Evolutionary conservation across 345 rosid genomes (phyloP).

Genomic region (Populus davidiana): DNA sequence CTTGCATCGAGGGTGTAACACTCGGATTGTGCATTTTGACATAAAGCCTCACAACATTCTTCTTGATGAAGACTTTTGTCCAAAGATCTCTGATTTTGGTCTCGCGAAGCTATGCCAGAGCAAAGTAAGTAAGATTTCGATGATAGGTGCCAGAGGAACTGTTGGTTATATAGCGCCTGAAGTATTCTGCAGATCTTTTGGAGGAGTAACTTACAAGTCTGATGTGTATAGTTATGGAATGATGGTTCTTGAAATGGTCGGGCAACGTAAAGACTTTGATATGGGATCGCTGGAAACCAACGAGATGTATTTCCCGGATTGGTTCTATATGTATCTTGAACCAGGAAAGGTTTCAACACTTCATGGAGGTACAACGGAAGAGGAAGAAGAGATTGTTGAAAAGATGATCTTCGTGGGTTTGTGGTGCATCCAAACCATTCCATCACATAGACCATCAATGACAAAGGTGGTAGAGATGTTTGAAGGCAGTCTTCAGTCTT

Average conservation of each 20-base stretch:
- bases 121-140: not conserved
- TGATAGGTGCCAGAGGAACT: not conserved
- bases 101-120: constrained; percentile 12
- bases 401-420: constrained; percentile 37
- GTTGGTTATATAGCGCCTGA: not conserved
- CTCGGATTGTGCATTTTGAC: constrained; percentile 14
- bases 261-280: not conserved
- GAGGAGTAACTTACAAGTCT: constrained; percentile 20
- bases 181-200: constrained; percentile 11
- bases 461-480: constrained; percentile 16
- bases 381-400: constrained; percentile 17
- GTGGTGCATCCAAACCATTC: constrained; percentile 50
- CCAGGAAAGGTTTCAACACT: not conserved
- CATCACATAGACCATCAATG: constrained; percentile 46
- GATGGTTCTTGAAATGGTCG: constrained; percentile 31
- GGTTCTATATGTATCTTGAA: constrained; percentile 17
- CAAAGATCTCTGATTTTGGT: constrained; percentile 11
- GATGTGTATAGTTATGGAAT: constrained; percentile 35
- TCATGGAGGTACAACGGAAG: not conserved
- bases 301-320: constrained; percentile 16
- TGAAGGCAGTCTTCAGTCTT: constrained; percentile 13
- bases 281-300: too few relatives aligned
- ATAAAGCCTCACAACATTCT: constrained; percentile 1
- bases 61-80: not conserved
- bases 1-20: constrained; percentile 6